A percentile compares a stretch with the other conserved stretches of the same genome.
phyloP scores from a whole-genome alignment of 805 yeast genomes.

The Starmerella bacillaris region DNA sequence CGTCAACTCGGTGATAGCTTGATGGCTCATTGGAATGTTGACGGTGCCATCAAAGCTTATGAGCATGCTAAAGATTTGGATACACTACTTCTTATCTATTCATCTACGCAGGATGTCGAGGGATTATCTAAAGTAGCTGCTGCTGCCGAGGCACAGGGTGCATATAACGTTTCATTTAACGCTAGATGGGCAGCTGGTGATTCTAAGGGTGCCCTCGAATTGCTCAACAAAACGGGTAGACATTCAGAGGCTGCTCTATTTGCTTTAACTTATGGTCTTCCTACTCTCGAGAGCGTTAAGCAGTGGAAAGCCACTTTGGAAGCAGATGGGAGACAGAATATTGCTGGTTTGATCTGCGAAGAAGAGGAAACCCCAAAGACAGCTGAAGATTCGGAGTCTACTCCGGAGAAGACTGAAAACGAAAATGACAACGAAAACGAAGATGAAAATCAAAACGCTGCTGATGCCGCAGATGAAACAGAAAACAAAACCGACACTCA shows the following conservation, averaged over 20 bases:
- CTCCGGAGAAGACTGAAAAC: background rate
- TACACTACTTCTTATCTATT: conserved; percentile 61
- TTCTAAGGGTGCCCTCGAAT: conserved; percentile 39
- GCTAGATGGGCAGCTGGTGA: conserved; percentile 79
- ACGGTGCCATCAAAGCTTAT: conserved; percentile 64
- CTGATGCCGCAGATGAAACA: background rate
- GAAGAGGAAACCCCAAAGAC: conserved; percentile 14
- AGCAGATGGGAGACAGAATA: conserved; percentile 33
- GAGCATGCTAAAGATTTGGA: conserved; percentile 64
- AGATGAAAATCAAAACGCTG: background rate
- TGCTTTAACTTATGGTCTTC: conserved; percentile 49
- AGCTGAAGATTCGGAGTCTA: too few relatives aligned
- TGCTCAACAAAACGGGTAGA: conserved; percentile 52
- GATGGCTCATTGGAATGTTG: conserved; percentile 56
- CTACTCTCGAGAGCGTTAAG: conserved; percentile 32
- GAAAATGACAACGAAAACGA: background rate
- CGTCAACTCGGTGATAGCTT: conserved; percentile 79
- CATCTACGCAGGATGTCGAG: conserved; percentile 54
- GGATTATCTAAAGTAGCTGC: conserved; percentile 48
- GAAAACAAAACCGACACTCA: too few relatives aligned
- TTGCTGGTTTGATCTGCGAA: conserved; percentile 44
- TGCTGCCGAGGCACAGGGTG: conserved; percentile 52
- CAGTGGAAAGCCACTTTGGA: conserved; percentile 51
- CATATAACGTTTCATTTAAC: conserved; percentile 78
- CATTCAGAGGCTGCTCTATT: conserved; percentile 72